phyloP scores from a whole-genome alignment of 805 yeast genomes.

The Saturnispora halmiae region DNA sequence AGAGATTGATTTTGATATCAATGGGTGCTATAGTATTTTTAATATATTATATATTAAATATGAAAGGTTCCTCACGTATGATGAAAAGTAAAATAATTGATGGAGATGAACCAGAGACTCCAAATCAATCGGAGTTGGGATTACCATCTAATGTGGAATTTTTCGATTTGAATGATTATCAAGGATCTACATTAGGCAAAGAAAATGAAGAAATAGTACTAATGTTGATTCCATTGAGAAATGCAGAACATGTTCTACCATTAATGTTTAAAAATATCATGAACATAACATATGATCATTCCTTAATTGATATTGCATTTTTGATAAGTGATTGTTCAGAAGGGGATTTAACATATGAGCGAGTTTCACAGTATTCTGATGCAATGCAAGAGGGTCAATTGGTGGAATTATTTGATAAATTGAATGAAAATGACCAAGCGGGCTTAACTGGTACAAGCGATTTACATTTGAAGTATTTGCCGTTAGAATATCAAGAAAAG shows the following conservation, averaged over 20 bases:
- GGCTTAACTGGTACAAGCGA: constrained; percentile 47
- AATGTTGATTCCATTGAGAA: constrained; percentile 66
- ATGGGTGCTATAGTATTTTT: neutral
- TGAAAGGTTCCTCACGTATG: neutral
- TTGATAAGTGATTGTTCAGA: constrained; percentile 72
- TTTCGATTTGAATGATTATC: constrained; percentile 52
- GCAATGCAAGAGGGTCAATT: constrained; percentile 66
- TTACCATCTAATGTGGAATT: constrained; percentile 25
- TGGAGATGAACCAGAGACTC: constrained; percentile 7
- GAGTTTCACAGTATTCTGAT: constrained; percentile 53
- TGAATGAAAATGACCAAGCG: constrained; percentile 30
- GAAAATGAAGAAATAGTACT: constrained; percentile 53
- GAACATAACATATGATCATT: constrained; percentile 81
- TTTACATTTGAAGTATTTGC: constrained; percentile 64
- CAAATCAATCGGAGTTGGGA: constrained; percentile 10
- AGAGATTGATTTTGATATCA: neutral
- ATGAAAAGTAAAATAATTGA: neutral
- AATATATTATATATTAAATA: neutral
- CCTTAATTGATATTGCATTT: constrained; percentile 69
- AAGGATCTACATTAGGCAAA: constrained; percentile 44
- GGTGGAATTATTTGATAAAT: constrained; percentile 37
- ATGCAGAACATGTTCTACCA: constrained; percentile 69
- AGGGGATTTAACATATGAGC: constrained; percentile 55
- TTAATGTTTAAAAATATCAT: constrained; percentile 77
- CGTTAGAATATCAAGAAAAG: constrained; percentile 43